phyloP scores from a whole-genome alignment of 2,329 filamentous ascomycete genomes.

The Sporothrix euskadiensis region DNA sequence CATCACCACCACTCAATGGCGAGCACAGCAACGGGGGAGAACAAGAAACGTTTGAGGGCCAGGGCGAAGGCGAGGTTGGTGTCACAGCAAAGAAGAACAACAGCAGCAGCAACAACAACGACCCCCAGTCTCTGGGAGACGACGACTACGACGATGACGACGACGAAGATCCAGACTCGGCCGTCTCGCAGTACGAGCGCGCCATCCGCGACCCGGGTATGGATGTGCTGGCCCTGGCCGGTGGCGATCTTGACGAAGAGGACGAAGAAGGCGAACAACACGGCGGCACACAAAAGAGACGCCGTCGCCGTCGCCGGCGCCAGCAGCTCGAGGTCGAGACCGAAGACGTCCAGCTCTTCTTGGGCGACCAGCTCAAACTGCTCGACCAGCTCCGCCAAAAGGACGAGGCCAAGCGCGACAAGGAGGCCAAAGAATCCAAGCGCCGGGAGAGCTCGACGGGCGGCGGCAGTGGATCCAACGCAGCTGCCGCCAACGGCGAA shows the following conservation, averaged over 20 bases:
- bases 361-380: conserved; percentile 70
- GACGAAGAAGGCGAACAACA: background rate
- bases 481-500: conserved; percentile 40
- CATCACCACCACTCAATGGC: background rate
- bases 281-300: background rate
- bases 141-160: conserved; percentile 35
- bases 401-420: conserved; percentile 44
- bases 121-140: background rate
- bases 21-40: background rate
- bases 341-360: conserved; percentile 75
- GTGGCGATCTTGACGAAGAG: background rate
- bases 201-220: conserved; percentile 74
- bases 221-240: conserved; percentile 58
- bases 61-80: background rate
- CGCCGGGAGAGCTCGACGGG: conserved; percentile 12
- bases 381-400: conserved; percentile 65
- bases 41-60: conserved; percentile 15
- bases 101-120: background rate
- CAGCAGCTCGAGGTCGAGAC: conserved; percentile 60
- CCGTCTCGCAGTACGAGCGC: conserved; percentile 74
- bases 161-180: conserved; percentile 49
- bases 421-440: conserved; percentile 42
- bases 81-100: background rate
- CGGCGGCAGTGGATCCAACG: conserved; percentile 30
- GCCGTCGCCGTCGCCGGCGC: conserved; percentile 14